Base-by-base conservation (phyloP, 176 grass and related monocot genomes). In the Dactylis glomerata region DNA sequence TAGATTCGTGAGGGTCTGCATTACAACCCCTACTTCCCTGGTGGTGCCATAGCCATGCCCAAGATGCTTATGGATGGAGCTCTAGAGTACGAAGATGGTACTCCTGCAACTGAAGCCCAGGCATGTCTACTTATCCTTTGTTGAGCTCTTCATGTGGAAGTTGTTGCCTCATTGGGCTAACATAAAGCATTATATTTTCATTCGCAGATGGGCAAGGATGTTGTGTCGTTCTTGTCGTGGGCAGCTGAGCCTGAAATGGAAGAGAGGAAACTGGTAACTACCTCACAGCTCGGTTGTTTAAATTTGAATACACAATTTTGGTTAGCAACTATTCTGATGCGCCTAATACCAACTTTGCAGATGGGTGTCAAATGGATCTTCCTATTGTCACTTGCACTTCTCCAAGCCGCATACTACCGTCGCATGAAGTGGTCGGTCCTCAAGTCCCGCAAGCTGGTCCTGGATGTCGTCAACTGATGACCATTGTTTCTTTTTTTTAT, bases 351-450 rank as follows among this genome's bases (percentile, higher is more conserved):
- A 58, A 90, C 57, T 56, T 71, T 68, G 2, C 71, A 95, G 93
- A 95, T 95, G 93, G 93, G 93, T 33, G 91, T 99, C 64, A 99
- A 99, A 87, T 99, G 97, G 97, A 99, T 99, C 41, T 99, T 99
- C 45, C 86, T 99, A 84, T 75, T 99, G 22, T 96, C 93, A 28
- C 90, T 99, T 67, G 97, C 97, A 8, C 93, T 99, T 83, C 92
- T 99, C 69, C 97, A 99, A 92, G 96, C 96, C 6, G 96, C 83
- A 57, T 99, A 99, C 86, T 99, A 99, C 90, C 90, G 96, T 79
- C 93, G 96, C 50, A 90, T 99, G 96, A 99, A 15, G 88, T 99
- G 96, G 96, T 96, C 93, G 0, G 89, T 93, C 67, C 20, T 99
- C 30, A 99, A 96, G 87, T 99, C 96, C 1, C 91, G 93, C 52